Conservation (phyloP, 495 filamentous ascomycete genomes). For the Echria macrotheca region DNA sequence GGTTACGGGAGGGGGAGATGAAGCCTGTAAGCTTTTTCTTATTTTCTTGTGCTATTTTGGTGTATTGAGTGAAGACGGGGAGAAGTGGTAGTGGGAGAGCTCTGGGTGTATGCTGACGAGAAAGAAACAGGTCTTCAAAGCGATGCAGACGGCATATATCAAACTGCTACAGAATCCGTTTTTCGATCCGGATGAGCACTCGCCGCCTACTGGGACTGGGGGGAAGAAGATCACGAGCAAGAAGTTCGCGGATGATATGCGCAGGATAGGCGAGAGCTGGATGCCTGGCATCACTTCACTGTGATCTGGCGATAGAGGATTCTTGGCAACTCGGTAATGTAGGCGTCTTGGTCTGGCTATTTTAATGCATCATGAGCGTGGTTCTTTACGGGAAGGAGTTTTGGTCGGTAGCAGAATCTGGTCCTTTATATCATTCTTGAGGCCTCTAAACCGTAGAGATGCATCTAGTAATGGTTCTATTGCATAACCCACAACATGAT, state of each 20-base stretch:
- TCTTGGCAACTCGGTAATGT: no score
- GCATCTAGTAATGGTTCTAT: no score
- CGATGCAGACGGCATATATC: constrained; percentile 87
- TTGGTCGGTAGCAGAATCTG: no score
- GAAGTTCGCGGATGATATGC: constrained; percentile 76
- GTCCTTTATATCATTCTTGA: no score
- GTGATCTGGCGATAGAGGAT: constrained; percentile 12
- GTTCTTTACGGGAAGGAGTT: no score
- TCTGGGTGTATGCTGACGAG: constrained; percentile 7
- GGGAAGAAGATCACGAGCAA: constrained; percentile 70
- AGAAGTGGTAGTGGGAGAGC: no score
- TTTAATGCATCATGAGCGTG: no score
- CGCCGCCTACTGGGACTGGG: constrained; percentile 45
- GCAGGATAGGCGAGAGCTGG: constrained; percentile 73
- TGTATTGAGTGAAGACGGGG: no score
- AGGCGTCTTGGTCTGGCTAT: no score
- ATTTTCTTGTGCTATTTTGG: constrained; percentile 23
- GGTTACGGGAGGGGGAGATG: constrained; percentile 74
- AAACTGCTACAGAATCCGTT: constrained; percentile 89
- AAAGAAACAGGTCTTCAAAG: constrained; percentile 68
- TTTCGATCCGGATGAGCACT: constrained; percentile 82
- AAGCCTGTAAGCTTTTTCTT: constrained; percentile 46
- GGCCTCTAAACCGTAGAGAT: no score
- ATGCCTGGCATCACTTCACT: constrained; percentile 47
- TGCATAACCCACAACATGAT: no score